Base-by-base conservation (phyloP, 2,329 filamentous ascomycete species). In the Colletotrichum liriopes region DNA sequence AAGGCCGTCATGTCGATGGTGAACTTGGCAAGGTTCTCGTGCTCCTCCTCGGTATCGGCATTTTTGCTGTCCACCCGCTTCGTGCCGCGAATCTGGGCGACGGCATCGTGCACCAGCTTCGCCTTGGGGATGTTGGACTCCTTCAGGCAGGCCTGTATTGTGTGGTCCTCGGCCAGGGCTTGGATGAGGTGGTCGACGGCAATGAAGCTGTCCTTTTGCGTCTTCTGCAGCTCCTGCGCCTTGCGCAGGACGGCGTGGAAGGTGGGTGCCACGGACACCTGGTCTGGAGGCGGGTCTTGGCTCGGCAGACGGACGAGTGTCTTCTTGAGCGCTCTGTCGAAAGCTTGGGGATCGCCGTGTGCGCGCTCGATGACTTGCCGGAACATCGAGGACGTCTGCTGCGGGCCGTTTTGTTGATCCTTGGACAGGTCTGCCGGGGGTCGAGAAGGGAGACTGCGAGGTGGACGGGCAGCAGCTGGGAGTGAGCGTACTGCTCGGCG, bases 1-100 rank as follows among this genome's bases (percentile, higher is more conserved):
- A 98, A 92, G 61, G 94, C 89, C 14, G 96, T 99, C 95, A 99
- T 97, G 83, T 99, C 96, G 78, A 98, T 96, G 68, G 96, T 98
- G 84, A 98, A 99, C 79, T 98, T 99, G 86, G 95, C 94, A 73
- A 99, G 87, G 80, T 98, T 98, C 84, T 99, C 96, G 78, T 95
- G 94, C 78, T 98, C 96, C 78, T 93, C 88, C 83, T 98, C 96
- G 0, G 93, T 92, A 83, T 99, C 96, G 67, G 96, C 96, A 5
- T 94, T 98, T 86, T 97, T 98, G 72, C 94, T 97, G 83, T 99
- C 96, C 52, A 99, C 95, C 74, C 96, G 90, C 85, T 92, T 94
- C 52, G 95, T 98, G 73, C 96, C 96, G 75, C 96, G 93, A 77
- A 99, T 98, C 71, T 94, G 91, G 78, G 94, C 90, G 51, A 99